Evolutionary conservation across 2,329 filamentous ascomycete species (phyloP).

Genomic region (Xylariales sp.): DNA sequence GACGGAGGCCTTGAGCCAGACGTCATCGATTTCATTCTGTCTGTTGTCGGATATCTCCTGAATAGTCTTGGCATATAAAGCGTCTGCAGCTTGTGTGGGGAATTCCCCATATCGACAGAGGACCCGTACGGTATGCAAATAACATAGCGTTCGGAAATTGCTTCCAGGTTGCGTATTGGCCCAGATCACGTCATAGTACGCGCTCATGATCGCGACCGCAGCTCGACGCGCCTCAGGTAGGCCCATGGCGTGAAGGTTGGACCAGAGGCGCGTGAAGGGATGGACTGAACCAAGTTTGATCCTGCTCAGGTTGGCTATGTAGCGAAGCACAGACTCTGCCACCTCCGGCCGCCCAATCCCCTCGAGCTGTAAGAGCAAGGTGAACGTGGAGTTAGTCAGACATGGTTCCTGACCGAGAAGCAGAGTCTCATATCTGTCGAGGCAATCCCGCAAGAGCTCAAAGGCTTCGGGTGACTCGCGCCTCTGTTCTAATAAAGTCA

Average conservation of each 20-base stretch:
- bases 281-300: conserved; percentile 10
- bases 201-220: background rate
- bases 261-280: conserved; percentile 10
- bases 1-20: too few species aligned
- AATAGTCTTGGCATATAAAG: too few species aligned
- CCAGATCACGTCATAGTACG: background rate
- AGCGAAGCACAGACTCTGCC: conserved; percentile 10
- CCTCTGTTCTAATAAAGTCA: background rate
- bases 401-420: conserved; percentile 6
- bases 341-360: background rate
- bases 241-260: conserved; percentile 1
- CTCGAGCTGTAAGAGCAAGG: conserved; percentile 2
- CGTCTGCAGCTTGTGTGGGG: too few species aligned
- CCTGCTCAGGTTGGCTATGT: conserved; percentile 4
- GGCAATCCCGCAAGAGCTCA: conserved; percentile 1
- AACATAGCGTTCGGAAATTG: background rate
- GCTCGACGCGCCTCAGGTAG: background rate
- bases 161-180: background rate
- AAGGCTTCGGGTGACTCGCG: conserved; percentile 1
- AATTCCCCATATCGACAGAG: too few species aligned
- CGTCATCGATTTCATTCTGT: too few species aligned
- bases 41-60: too few species aligned
- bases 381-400: conserved; percentile 5
- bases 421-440: conserved; percentile 1
- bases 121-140: too few species aligned